Conservation (phyloP, 345 rosid species). For the Brassica cretica region DNA sequence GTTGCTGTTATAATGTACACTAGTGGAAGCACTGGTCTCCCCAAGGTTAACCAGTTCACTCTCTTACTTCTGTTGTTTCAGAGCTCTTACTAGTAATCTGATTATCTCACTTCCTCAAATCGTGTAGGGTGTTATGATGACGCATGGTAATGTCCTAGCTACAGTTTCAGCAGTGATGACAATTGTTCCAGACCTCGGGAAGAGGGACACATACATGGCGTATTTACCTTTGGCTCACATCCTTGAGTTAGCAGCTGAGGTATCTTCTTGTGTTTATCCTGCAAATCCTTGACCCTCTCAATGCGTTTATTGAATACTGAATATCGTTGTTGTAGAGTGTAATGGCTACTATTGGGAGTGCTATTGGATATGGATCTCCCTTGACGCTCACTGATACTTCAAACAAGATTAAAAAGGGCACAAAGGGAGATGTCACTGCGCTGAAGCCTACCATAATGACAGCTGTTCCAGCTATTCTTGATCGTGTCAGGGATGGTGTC, state of each 20-base stretch:
- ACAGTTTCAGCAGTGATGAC: slow-evolving; percentile 91
- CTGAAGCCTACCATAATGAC: slow-evolving; percentile 90
- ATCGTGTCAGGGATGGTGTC: slow-evolving; percentile 97
- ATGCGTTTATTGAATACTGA: slow-evolving; percentile 13
- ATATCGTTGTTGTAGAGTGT: slow-evolving; percentile 55
- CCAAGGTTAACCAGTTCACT: slow-evolving; percentile 59
- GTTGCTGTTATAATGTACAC: slow-evolving; percentile 98
- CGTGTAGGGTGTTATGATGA: slow-evolving; percentile 98
- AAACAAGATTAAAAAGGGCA: slow-evolving; percentile 86
- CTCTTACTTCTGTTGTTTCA: not conserved
- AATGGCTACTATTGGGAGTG: slow-evolving; percentile 80
- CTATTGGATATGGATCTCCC: slow-evolving; percentile 95
- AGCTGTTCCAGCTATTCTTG: slow-evolving; percentile 99
- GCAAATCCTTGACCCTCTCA: slow-evolving; percentile 11
- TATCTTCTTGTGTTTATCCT: slow-evolving; percentile 28
- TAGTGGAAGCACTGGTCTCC: slow-evolving; percentile 98
- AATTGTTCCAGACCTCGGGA: slow-evolving; percentile 82
- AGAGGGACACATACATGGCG: slow-evolving; percentile 82
- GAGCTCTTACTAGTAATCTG: not conserved
- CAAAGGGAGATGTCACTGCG: slow-evolving; percentile 84
- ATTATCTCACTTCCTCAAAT: slow-evolving; percentile 8
- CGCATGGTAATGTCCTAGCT: slow-evolving; percentile 92
- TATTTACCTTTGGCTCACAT: slow-evolving; percentile 94
- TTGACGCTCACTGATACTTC: slow-evolving; percentile 96
- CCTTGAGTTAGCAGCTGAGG: slow-evolving; percentile 98